Conservation (phyloP, 2,329 filamentous ascomycete species). For the Aschersonia sp. region DNA sequence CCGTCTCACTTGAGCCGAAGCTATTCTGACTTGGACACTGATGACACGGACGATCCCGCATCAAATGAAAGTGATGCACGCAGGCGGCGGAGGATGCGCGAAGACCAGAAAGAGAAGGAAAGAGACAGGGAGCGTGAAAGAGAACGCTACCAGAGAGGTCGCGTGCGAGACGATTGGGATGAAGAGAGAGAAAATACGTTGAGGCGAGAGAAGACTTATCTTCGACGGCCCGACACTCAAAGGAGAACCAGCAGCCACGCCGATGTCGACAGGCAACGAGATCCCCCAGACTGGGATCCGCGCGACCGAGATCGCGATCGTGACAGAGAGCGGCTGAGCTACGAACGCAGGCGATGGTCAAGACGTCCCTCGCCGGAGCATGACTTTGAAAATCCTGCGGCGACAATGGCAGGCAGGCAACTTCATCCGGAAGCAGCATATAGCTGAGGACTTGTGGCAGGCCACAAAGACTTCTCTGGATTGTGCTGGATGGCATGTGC, state of each 20-base stretch:
- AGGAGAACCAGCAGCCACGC: slow-evolving; percentile 35
- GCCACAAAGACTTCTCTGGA: neutral
- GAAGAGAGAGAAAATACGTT: slow-evolving; percentile 16
- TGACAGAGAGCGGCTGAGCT: slow-evolving; percentile 16
- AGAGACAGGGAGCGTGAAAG: slow-evolving; percentile 20
- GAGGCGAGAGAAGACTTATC: slow-evolving; percentile 18
- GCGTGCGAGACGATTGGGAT: slow-evolving; percentile 17
- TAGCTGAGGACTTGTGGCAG: slow-evolving; percentile 5
- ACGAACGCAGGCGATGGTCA: slow-evolving; percentile 21
- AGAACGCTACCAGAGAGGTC: slow-evolving; percentile 18
- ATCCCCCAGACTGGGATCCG: slow-evolving; percentile 18
- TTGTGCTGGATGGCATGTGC: too few relatives aligned
- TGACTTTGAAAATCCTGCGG: slow-evolving; percentile 14
- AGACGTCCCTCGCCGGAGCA: slow-evolving; percentile 17
- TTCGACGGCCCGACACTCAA: slow-evolving; percentile 24
- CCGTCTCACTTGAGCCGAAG: slow-evolving; percentile 24
- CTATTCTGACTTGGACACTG: slow-evolving; percentile 26
- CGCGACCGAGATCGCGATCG: slow-evolving; percentile 7
- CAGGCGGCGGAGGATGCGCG: slow-evolving; percentile 8
- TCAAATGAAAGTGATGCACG: slow-evolving; percentile 17
- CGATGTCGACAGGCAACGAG: slow-evolving; percentile 28
- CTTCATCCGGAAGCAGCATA: slow-evolving; percentile 20
- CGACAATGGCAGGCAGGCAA: slow-evolving; percentile 15
- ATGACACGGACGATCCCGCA: slow-evolving; percentile 18
- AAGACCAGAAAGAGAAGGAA: slow-evolving; percentile 15